These are phyloP conservation scores for Phragmites australis DNA, from an alignment of 176 grass and related monocot genomes.

Conservation along the genomic window DNA sequence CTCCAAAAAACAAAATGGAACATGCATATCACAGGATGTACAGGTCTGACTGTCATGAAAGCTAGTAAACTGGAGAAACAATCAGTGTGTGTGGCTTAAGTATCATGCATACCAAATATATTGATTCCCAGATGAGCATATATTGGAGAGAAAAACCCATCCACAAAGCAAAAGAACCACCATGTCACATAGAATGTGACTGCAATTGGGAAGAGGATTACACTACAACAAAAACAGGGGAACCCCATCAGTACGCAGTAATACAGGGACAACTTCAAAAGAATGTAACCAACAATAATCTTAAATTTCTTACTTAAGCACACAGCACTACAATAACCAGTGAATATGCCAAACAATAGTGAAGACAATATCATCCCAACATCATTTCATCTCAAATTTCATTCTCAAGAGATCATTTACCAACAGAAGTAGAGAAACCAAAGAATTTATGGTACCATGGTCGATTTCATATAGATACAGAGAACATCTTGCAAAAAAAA, in stretches of 20 bases:
- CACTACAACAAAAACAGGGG: slow-evolving; percentile 47
- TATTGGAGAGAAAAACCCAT: slow-evolving; percentile 84
- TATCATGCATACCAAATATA: slow-evolving; percentile 63
- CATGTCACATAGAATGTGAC: slow-evolving; percentile 87
- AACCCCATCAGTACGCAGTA: slow-evolving; percentile 24
- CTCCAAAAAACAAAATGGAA: neutral
- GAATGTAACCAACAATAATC: neutral
- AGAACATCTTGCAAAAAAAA: neutral
- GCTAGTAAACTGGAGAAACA: slow-evolving; percentile 8
- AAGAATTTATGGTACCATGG: neutral
- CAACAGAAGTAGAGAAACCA: neutral
- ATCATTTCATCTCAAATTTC: neutral
- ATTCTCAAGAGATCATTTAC: neutral
- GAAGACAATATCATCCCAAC: slow-evolving; percentile 21
- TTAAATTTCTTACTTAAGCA: slow-evolving; percentile 6
- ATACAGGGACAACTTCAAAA: slow-evolving; percentile 11
- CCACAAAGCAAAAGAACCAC: slow-evolving; percentile 85
- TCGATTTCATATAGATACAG: neutral
- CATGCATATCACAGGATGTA: neutral
- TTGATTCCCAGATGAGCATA: slow-evolving; percentile 71
- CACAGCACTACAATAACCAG: neutral
- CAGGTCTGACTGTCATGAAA: neutral
- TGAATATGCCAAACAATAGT: neutral
- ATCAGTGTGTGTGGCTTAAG: neutral
- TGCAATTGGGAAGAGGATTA: slow-evolving; percentile 81